phyloP scores from a whole-genome alignment of 495 filamentous ascomycete species.

The Penicillium goetzii region DNA sequence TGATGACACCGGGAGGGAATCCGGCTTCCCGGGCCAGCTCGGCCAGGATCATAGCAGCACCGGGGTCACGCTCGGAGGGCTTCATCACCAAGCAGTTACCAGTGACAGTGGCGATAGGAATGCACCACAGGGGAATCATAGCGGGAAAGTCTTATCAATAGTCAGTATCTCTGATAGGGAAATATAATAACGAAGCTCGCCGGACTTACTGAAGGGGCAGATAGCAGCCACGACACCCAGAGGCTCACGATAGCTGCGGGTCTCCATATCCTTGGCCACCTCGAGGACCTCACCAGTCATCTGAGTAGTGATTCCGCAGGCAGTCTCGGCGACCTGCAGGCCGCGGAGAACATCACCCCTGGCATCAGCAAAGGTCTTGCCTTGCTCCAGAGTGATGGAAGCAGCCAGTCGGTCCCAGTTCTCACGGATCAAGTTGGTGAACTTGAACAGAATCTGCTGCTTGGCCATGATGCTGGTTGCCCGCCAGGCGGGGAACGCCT shows the following conservation, averaged over 20 bases:
- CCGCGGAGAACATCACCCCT: constrained; percentile 94
- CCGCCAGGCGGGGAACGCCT: constrained; percentile 88
- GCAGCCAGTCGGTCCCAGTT: constrained; percentile 96
- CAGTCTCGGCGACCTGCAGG: constrained; percentile 95
- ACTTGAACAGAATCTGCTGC: constrained; percentile 98
- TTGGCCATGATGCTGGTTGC: constrained; percentile 79
- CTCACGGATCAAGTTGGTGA: constrained; percentile 83
- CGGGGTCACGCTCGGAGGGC: constrained; percentile 97
- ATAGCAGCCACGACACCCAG: constrained; percentile 95
- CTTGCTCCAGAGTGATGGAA: constrained; percentile 96
- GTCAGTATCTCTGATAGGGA: constrained; percentile 21
- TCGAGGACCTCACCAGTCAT: constrained; percentile 93
- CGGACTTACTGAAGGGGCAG: constrained; percentile 89
- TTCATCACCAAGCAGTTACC: constrained; percentile 96
- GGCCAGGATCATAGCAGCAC: constrained; percentile 95
- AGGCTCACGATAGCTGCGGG: constrained; percentile 87
- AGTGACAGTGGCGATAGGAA: constrained; percentile 90
- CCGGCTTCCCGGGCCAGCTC: constrained; percentile 90
- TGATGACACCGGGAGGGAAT: constrained; percentile 91
- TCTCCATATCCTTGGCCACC: constrained; percentile 99
- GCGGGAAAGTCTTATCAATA: constrained; percentile 82
- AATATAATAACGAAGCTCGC: background rate
- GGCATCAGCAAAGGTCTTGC: constrained; percentile 97
- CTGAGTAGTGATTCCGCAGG: constrained; percentile 91
- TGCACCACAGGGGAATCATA: constrained; percentile 99